Evolutionary conservation across 1,139 yeast species (phyloP).

Genomic region (Magnusiomyces tetraspermus): DNA sequence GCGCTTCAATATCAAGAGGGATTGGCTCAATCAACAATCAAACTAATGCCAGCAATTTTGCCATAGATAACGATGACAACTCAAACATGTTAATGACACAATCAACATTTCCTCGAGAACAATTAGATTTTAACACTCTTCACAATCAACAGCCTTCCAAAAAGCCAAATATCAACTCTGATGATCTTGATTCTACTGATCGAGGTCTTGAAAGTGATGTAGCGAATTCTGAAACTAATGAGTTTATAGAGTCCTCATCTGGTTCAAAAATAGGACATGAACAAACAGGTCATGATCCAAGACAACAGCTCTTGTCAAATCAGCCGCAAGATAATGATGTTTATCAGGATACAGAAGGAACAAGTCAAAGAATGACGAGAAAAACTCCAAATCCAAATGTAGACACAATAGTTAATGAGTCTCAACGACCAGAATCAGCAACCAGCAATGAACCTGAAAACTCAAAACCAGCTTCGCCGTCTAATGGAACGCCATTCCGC

Average conservation of each 20-base stretch:
- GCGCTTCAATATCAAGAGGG: not conserved
- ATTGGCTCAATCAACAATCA: not conserved
- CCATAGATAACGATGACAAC: not conserved
- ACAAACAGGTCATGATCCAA: not conserved
- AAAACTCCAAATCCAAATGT: not conserved
- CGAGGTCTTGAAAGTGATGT: not conserved
- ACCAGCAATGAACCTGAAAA: not conserved
- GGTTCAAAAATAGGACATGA: not conserved
- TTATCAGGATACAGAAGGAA: no score
- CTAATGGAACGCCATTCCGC: slow-evolving; percentile 24
- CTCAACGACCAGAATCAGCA: not conserved
- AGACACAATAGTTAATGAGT: not conserved
- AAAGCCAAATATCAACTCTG: not conserved
- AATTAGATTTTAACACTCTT: not conserved
- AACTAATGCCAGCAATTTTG: not conserved
- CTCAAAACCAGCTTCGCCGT: not conserved
- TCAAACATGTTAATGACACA: not conserved
- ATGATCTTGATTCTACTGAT: not conserved
- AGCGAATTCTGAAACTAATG: not conserved
- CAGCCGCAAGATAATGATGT: no score
- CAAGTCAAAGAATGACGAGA: no score
- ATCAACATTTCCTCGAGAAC: not conserved
- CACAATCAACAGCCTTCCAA: not conserved
- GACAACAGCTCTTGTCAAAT: no score
- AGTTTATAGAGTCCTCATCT: not conserved